These are phyloP conservation scores for Allomyces arbusculus DNA, from an alignment of 192 early-diverging fungal genomes.

Conservation along the genomic window DNA sequence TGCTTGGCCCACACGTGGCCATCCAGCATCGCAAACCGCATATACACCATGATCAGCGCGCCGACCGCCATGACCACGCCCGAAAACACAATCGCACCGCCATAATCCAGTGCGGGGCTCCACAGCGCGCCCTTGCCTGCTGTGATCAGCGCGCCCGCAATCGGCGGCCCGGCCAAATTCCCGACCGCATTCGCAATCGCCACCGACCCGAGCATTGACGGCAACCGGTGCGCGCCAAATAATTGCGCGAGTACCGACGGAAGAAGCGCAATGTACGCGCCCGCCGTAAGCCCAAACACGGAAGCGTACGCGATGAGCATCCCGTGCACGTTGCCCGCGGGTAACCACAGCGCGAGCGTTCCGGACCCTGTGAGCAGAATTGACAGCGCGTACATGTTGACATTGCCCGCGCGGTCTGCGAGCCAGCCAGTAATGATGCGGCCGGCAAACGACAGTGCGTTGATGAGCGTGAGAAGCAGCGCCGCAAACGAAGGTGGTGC, in stretches of 20 bases:
- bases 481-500: slow-evolving; percentile 16
- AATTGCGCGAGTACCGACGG: not conserved
- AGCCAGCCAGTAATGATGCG: slow-evolving; percentile 15
- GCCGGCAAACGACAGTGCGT: slow-evolving; percentile 35
- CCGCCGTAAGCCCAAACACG: not conserved
- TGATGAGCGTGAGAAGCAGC: slow-evolving; percentile 14
- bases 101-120: not conserved
- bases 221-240: not conserved
- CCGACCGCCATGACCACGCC: not conserved
- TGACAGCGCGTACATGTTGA: slow-evolving; percentile 33
- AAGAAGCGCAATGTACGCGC: not conserved
- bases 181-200: not conserved
- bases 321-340: slow-evolving; percentile 1
- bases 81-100: not conserved
- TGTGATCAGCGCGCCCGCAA: not conserved
- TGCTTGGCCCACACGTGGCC: not conserved
- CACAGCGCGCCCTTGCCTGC: not conserved
- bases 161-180: not conserved
- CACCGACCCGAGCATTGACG: not conserved
- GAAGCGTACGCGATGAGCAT: not conserved
- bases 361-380: slow-evolving; percentile 16
- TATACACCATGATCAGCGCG: not conserved
- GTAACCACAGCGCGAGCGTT: slow-evolving; percentile 26
- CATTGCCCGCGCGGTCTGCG: slow-evolving; percentile 16
- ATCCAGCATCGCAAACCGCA: not conserved